A percentile compares a stretch with the other conserved stretches of the same genome.
phyloP scores from a whole-genome alignment of 306 rosid species.

The Acacia crassicarpa region DNA sequence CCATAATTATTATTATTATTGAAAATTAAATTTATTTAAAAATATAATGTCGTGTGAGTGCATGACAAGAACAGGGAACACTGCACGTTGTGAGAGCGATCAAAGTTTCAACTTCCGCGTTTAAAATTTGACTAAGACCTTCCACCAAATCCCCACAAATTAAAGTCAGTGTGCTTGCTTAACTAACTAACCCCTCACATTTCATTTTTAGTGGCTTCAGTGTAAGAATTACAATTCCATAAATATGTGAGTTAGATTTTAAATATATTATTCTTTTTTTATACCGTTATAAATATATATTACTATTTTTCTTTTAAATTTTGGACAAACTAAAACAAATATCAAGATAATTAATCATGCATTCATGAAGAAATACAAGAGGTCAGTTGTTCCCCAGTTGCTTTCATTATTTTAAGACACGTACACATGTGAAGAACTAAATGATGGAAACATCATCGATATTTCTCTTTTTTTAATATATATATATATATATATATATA shows the following conservation, averaged over 20 bases:
- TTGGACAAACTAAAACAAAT: not conserved
- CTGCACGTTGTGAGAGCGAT: not conserved
- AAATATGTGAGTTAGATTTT: not conserved
- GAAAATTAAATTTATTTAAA: not conserved
- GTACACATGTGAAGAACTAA: not conserved
- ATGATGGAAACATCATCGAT: not conserved
- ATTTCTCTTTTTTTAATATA: no score
- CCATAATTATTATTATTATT: not conserved
- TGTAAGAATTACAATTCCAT: not conserved
- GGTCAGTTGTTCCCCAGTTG: not conserved
- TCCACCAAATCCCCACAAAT: conserved; percentile 1
- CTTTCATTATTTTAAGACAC: not conserved
- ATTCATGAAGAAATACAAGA: not conserved
- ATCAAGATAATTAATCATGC: not conserved
- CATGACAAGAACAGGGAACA: not conserved
- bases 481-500: no score
- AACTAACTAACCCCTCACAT: not conserved
- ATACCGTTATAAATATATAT: not conserved
- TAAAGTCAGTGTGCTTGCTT: conserved; percentile 16
- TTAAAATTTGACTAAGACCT: not conserved
- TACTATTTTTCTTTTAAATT: not conserved
- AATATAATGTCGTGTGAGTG: not conserved
- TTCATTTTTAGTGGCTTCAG: not conserved
- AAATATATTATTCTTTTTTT: not conserved
- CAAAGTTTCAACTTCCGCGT: not conserved